Evolutionary conservation across 495 filamentous ascomycete genomes (phyloP).

Genomic region (Penicillium samsonianum): DNA sequence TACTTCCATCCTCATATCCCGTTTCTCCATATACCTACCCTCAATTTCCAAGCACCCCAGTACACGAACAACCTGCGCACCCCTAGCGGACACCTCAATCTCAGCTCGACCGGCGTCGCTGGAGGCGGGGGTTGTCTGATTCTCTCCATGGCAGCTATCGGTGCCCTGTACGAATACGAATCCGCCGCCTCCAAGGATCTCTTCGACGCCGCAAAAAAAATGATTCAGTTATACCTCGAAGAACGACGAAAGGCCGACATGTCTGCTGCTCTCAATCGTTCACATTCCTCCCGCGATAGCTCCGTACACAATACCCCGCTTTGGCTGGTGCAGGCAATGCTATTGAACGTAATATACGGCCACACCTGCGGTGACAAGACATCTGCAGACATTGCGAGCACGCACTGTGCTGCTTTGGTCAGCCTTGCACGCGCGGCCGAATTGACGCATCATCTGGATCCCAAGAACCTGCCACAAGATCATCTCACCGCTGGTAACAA

Average conservation of each 20-base stretch:
- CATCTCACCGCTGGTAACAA: conserved; percentile 31
- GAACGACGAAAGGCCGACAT: conserved; percentile 89
- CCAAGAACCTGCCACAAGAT: conserved; percentile 43
- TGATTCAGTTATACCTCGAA: conserved; percentile 92
- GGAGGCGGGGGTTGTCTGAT: conserved; percentile 90
- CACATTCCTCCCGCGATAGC: conserved; percentile 60
- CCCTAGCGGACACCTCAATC: conserved; percentile 52
- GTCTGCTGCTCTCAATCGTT: conserved; percentile 71
- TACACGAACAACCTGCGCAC: conserved; percentile 61
- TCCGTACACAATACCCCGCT: conserved; percentile 79
- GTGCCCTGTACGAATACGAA: conserved; percentile 91
- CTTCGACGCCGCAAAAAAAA: conserved; percentile 91
- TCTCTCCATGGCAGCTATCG: conserved; percentile 94
- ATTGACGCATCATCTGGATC: conserved; percentile 55
- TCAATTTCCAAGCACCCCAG: conserved; percentile 82
- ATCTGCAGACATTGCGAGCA: conserved; percentile 86
- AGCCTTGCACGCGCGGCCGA: conserved; percentile 87
- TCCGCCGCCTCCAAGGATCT: conserved; percentile 76
- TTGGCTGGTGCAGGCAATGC: conserved; percentile 98
- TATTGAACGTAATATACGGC: conserved; percentile 94
- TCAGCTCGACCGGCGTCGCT: conserved; percentile 63
- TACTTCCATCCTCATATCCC: conserved; percentile 96
- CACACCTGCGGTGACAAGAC: conserved; percentile 93
- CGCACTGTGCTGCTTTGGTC: conserved; percentile 86
- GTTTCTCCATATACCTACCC: conserved; percentile 88